Evolutionary conservation across 1,139 yeast genomes (phyloP).

Genomic region (Yamadazyma sp.): DNA sequence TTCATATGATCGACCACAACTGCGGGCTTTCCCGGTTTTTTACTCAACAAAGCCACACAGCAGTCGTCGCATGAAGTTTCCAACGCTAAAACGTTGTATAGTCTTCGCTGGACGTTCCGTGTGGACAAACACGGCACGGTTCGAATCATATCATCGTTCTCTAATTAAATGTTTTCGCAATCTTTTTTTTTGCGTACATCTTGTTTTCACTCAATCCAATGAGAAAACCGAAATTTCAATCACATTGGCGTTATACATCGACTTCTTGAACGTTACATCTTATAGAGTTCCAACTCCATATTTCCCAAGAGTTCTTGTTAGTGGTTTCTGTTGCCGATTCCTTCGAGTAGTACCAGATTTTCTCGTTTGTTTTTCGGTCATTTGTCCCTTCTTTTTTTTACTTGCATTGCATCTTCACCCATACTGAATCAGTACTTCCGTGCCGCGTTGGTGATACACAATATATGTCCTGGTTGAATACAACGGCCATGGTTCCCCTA

Average conservation of each 20-base stretch:
- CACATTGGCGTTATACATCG: background rate
- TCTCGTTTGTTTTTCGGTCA: background rate
- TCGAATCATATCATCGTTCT: conserved; percentile 1
- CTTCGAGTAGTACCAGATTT: background rate
- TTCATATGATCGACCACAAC: conserved; percentile 60
- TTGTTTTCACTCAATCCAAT: background rate
- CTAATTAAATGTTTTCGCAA: background rate
- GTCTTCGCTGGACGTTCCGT: conserved; percentile 16
- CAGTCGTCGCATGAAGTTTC: conserved; percentile 97
- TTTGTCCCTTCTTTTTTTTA: background rate
- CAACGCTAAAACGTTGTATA: conserved; percentile 74
- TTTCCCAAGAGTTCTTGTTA: no score
- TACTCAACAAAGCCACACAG: conserved; percentile 75
- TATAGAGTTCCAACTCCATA: no score
- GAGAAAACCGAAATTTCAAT: background rate
- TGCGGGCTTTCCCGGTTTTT: conserved; percentile 42
- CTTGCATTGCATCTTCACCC: no score
- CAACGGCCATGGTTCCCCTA: conserved; percentile 48
- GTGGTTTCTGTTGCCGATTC: no score
- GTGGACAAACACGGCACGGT: background rate
- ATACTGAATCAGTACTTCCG: no score
- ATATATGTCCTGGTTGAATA: conserved; percentile 26
- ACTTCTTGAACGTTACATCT: no score
- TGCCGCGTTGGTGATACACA: background rate
- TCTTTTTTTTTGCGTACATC: background rate